Evolutionary conservation across 2,329 filamentous ascomycete species (phyloP).

Genomic region (Penicillium paneum): DNA sequence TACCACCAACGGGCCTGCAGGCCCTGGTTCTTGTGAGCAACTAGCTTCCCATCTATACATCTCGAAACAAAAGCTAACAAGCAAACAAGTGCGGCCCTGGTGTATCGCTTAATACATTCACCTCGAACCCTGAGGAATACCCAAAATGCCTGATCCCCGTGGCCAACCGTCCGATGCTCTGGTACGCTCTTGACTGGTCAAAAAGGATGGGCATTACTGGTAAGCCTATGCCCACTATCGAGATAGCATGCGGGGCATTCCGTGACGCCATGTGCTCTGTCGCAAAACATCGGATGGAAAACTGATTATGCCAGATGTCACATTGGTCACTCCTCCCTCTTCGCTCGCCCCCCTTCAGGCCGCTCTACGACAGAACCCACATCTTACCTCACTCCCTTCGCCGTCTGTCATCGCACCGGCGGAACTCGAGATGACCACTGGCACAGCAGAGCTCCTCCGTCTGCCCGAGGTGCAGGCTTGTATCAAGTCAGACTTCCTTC

Average conservation of each 20-base stretch:
- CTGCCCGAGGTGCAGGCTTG: conserved; percentile 75
- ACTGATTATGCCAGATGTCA: conserved; percentile 39
- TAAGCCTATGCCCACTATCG: conserved; percentile 25
- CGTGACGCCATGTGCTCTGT: not conserved
- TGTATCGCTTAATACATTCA: conserved; percentile 50
- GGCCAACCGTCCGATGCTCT: conserved; percentile 51
- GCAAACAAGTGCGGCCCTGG: conserved; percentile 35
- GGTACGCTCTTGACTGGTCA: conserved; percentile 49
- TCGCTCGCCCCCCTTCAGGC: conserved; percentile 45
- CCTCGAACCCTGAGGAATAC: conserved; percentile 46
- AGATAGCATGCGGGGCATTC: not conserved
- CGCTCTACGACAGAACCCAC: conserved; percentile 49
- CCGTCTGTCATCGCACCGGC: conserved; percentile 74
- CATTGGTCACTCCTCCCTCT: conserved; percentile 47
- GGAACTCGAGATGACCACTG: conserved; percentile 75
- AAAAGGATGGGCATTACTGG: conserved; percentile 49
- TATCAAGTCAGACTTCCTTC: conserved; percentile 80
- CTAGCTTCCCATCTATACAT: not conserved
- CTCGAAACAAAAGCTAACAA: not conserved
- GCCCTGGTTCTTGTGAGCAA: conserved; percentile 46
- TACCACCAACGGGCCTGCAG: conserved; percentile 58
- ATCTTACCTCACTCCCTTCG: conserved; percentile 48
- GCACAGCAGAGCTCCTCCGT: conserved; percentile 83
- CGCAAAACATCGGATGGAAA: conserved; percentile 1
- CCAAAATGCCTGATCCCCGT: conserved; percentile 45